Base-by-base conservation (phyloP, 169 alveolate genomes). In the Cryptosporidium andersoni region DNA sequence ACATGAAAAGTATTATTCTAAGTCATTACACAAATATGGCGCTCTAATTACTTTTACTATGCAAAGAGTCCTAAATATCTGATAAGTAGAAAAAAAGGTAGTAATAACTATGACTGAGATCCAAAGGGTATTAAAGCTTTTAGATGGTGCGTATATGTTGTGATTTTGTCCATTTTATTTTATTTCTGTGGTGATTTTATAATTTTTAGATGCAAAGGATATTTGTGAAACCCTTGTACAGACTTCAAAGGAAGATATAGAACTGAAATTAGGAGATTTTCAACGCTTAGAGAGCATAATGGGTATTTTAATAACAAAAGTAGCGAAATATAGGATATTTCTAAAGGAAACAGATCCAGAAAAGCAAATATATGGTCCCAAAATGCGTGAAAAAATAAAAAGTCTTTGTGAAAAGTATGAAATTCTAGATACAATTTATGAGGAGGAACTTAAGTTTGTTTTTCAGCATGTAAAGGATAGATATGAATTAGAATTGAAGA, bases 281-380 rank as follows among this genome's bases (percentile, higher is more conserved):
- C 11, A 58, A 51, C 52, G 63, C 8, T 49, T 74, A 25, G 60
- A 55, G n/a, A n/a, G 25, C 8, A 74, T 58, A 58, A 74, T 74
- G 74, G 85, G 60, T 9, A 45, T 58, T 45, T 55, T 74, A 3
- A 3, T 74, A 16, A 6, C 48, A 37, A 74, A 74, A 45, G 60
- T 68, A 14, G 60, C 64, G 8, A 74, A 74, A 52, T 74, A 74
- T 9, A 40, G 52, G 36, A 74, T 58, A 55, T 74, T 74, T 74
- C 37, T 74, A 7, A 55, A 66, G 12, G 60, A 58, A 2, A 74
- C 55, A 16, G 85, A 74, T 42, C 63, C 85, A 12, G 40, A 39
- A n/a, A 16, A 48, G 12, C 85, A 74, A 55, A 74, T 74, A 14
- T 74, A 74, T 60, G 85, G 85, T 12, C 85, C 85, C 3, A 74